Percentiles rank a stretch among this genome's conserved stretches.
Conservation (phyloP, 148 eudicot species). For the Chenopodium quinoa region DNA sequence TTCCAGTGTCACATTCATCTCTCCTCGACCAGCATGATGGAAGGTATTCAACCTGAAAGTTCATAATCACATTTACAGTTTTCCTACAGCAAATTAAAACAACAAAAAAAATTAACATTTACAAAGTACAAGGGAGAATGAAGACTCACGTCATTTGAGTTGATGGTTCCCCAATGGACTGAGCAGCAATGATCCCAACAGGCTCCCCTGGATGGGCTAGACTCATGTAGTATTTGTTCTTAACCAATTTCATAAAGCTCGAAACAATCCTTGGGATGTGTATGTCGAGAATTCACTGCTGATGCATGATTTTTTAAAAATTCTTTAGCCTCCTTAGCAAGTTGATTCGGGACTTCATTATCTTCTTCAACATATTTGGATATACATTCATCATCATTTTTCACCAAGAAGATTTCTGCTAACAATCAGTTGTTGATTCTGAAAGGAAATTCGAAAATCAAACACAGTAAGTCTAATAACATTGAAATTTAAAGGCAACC, state of each 20-base stretch:
- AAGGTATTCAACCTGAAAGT: slow-evolving; percentile 80
- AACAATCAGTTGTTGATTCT: slow-evolving; percentile 62
- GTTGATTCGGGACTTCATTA: slow-evolving; percentile 58
- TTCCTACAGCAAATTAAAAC: not conserved
- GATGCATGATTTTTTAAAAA: slow-evolving; percentile 28
- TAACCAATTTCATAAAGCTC: slow-evolving; percentile 56
- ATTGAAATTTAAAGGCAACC: not conserved
- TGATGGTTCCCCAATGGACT: slow-evolving; percentile 95
- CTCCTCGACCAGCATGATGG: slow-evolving; percentile 99
- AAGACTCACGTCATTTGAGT: slow-evolving; percentile 95
- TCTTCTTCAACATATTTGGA: slow-evolving; percentile 57
- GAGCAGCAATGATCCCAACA: slow-evolving; percentile 95
- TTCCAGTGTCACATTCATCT: slow-evolving; percentile 96
- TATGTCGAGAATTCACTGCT: slow-evolving; percentile 18
- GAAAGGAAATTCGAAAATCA: slow-evolving; percentile 2
- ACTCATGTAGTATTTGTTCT: slow-evolving; percentile 72
- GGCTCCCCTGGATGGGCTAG: slow-evolving; percentile 97
- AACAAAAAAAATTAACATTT: not conserved
- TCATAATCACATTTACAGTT: not conserved
- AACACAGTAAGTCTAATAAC: not conserved
- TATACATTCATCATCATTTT: slow-evolving; percentile 34
- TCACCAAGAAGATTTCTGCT: slow-evolving; percentile 47
- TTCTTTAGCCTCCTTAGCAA: slow-evolving; percentile 43
- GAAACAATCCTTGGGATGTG: slow-evolving; percentile 30
- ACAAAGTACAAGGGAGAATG: not conserved